Conservation (phyloP, 805 yeast genomes). For the Metschnikowia bowlesiae region DNA sequence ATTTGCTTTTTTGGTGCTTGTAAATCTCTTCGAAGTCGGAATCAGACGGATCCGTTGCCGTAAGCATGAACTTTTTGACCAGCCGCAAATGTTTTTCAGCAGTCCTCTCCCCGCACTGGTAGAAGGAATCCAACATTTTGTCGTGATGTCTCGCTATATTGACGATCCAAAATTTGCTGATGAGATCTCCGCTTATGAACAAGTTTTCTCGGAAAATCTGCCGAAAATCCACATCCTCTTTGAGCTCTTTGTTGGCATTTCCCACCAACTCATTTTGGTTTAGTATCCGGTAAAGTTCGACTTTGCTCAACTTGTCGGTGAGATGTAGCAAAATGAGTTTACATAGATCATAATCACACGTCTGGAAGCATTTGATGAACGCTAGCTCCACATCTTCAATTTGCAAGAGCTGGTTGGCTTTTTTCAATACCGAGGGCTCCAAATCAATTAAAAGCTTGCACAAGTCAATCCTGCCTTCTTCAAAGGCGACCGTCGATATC, state of each 20-base stretch:
- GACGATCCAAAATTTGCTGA: constrained; percentile 36
- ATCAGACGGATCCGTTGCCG: background rate
- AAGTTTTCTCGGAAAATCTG: constrained; percentile 18
- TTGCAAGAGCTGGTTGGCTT: constrained; percentile 54
- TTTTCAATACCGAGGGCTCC: constrained; percentile 61
- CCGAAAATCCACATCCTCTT: constrained; percentile 12
- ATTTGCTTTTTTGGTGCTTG: constrained; percentile 22
- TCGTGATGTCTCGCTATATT: constrained; percentile 24
- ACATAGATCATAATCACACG: constrained; percentile 57
- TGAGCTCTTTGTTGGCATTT: constrained; percentile 20
- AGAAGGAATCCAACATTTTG: constrained; percentile 24
- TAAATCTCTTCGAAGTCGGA: constrained; percentile 8
- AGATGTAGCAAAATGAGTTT: constrained; percentile 53
- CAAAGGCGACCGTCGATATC: constrained; percentile 62
- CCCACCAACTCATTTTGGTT: constrained; percentile 40
- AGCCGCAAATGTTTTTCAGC: constrained; percentile 15
- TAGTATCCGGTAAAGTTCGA: constrained; percentile 67
- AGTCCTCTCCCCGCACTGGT: constrained; percentile 28
- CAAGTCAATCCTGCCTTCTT: constrained; percentile 73
- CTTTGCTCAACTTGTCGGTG: constrained; percentile 49
- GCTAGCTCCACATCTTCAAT: constrained; percentile 74
- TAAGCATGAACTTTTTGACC: background rate
- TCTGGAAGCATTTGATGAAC: constrained; percentile 57
- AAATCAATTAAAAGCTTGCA: constrained; percentile 63
- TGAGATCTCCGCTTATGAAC: constrained; percentile 33